A percentile compares a stretch with the other conserved stretches of the same genome.
phyloP scores from a whole-genome alignment of 768 basidiomycete species.

The Macrolepiota dolichaula region DNA sequence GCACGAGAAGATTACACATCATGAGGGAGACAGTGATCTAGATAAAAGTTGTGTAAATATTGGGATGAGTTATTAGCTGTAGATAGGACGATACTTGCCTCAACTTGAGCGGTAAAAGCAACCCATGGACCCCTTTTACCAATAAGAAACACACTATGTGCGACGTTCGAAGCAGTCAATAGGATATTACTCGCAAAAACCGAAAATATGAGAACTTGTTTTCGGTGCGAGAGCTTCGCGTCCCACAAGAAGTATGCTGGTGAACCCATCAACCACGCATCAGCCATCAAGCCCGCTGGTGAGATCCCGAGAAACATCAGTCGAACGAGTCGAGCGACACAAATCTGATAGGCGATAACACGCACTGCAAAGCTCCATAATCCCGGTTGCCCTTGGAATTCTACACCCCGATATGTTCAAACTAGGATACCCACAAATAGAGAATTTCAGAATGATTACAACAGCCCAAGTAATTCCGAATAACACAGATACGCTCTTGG shows the following conservation, averaged over 20 bases:
- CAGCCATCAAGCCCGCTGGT: conserved; percentile 20
- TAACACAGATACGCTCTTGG: conserved; percentile 6
- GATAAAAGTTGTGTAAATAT: not conserved
- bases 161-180: conserved; percentile 16
- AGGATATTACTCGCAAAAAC: conserved; percentile 22
- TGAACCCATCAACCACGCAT: conserved; percentile 20
- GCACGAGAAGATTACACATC: conserved; percentile 23
- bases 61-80: not conserved
- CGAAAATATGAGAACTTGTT: conserved; percentile 18
- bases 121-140: not conserved
- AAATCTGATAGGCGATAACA: not conserved
- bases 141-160: conserved; percentile 15
- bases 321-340: not conserved
- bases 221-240: conserved; percentile 17
- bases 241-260: conserved; percentile 21
- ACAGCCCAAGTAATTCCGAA: conserved; percentile 7
- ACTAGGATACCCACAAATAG: conserved; percentile 7
- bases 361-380: conserved; percentile 10
- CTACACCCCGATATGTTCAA: not conserved
- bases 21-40: conserved; percentile 16
- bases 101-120: conserved; percentile 12
- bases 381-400: conserved; percentile 3
- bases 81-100: conserved; percentile 14
- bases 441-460: conserved; percentile 13
- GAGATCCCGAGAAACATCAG: not conserved